These are phyloP conservation scores for Dendrostoma leiphaemia DNA, from an alignment of 2,329 filamentous ascomycete species.

Conservation along the genomic window DNA sequence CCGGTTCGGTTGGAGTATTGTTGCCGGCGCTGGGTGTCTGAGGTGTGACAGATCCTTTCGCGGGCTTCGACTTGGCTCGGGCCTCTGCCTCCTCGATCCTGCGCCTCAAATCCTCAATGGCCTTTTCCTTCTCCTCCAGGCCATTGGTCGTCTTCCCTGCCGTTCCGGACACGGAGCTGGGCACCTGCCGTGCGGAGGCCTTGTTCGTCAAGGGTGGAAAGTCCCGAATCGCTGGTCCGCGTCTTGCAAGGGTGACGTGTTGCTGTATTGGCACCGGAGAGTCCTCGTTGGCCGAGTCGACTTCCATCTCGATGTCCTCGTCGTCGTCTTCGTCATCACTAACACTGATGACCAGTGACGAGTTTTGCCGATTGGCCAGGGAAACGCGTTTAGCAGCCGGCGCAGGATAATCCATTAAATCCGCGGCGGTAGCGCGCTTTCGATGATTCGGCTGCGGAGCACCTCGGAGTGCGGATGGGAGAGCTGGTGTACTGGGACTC, in stretches of 20 bases:
- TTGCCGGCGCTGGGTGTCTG: constrained; percentile 26
- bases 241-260: constrained; percentile 28
- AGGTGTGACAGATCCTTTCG: constrained; percentile 27
- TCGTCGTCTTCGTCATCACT: constrained; percentile 66
- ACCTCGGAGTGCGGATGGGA: constrained; percentile 17
- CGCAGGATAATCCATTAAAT: constrained; percentile 60
- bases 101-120: constrained; percentile 60
- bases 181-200: constrained; percentile 35
- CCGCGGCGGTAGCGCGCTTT: constrained; percentile 59
- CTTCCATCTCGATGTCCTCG: constrained; percentile 66
- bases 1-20: constrained; percentile 29
- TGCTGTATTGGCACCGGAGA: constrained; percentile 31
- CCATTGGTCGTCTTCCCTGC: constrained; percentile 9
- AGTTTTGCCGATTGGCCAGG: constrained; percentile 55
- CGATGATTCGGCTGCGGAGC: constrained; percentile 26
- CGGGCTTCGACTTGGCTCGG: constrained; percentile 41
- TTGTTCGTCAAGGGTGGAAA: constrained; percentile 42
- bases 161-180: constrained; percentile 34
- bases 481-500: not conserved
- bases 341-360: constrained; percentile 76
- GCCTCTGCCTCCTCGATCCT: constrained; percentile 59
- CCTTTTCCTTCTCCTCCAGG: constrained; percentile 43
- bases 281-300: constrained; percentile 52
- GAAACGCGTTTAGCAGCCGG: constrained; percentile 58
- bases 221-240: constrained; percentile 39